Conservation (phyloP, 345 rosid species). For the Cardamine chenopodiifolia region DNA sequence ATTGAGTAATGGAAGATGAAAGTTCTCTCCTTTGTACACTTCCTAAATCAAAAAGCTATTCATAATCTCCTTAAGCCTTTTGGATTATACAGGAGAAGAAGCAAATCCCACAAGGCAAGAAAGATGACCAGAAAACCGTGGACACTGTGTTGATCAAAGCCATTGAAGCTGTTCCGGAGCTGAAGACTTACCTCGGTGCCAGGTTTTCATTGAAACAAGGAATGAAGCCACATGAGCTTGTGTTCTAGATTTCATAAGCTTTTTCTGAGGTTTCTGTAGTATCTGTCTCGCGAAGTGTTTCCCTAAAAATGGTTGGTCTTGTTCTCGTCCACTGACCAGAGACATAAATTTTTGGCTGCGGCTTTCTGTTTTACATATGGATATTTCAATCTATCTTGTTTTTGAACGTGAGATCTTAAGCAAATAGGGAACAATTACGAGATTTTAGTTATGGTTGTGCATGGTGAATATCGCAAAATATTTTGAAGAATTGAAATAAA, state of each 20-base stretch:
- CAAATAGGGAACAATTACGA: background rate
- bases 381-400: conserved; percentile 16
- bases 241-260: conserved; percentile 51
- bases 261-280: conserved; percentile 9
- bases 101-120: conserved; percentile 63
- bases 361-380: conserved; percentile 9
- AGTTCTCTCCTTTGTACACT: background rate
- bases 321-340: background rate
- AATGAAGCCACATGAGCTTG: conserved; percentile 84
- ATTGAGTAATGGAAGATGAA: background rate
- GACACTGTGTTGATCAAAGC: conserved; percentile 65
- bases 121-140: conserved; percentile 79
- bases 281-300: conserved; percentile 2
- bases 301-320: conserved; percentile 8
- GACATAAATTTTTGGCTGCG: conserved; percentile 19
- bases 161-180: conserved; percentile 66
- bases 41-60: background rate
- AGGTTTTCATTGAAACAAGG: conserved; percentile 78
- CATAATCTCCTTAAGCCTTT: background rate
- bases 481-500: too few species aligned
- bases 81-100: conserved; percentile 57
- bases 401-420: background rate
- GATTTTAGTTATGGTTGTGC: background rate
- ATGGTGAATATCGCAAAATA: too few species aligned
- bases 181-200: conserved; percentile 71